Percentiles rank a stretch among this genome's conserved stretches.
Evolutionary conservation across 805 yeast genomes (phyloP).

Genomic region (Wickerhamiella occidentalis): DNA sequence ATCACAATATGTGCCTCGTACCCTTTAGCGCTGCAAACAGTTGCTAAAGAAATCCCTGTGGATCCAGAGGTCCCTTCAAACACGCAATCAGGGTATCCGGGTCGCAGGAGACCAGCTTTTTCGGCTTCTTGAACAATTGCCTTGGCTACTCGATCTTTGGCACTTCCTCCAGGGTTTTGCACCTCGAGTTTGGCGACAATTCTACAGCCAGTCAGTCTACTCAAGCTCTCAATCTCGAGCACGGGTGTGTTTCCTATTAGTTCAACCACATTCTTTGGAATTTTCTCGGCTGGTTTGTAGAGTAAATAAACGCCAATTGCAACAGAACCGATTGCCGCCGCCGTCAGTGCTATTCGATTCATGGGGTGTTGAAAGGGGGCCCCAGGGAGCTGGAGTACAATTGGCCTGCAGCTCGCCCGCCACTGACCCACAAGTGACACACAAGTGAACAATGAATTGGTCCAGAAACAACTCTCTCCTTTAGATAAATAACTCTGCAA

Average conservation of each 20-base stretch:
- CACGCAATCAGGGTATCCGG: slow-evolving; percentile 56
- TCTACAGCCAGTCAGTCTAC: slow-evolving; percentile 62
- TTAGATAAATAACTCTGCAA: too few relatives aligned
- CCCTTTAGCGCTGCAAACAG: slow-evolving; percentile 80
- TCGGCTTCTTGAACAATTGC: slow-evolving; percentile 69
- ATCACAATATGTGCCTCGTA: slow-evolving; percentile 85
- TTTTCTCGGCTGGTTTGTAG: not conserved
- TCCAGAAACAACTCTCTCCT: too few relatives aligned
- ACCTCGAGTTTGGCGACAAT: slow-evolving; percentile 80
- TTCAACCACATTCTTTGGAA: slow-evolving; percentile 38
- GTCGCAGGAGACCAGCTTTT: slow-evolving; percentile 40
- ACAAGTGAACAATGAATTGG: too few relatives aligned
- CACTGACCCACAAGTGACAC: too few relatives aligned
- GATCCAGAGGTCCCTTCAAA: slow-evolving; percentile 97
- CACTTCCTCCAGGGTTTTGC: slow-evolving; percentile 86
- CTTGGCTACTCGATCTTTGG: slow-evolving; percentile 87
- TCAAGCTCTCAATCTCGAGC: slow-evolving; percentile 58
- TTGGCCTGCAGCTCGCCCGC: too few relatives aligned
- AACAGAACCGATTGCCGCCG: not conserved
- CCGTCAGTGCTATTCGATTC: not conserved
- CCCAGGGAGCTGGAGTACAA: too few relatives aligned
- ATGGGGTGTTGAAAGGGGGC: not conserved
- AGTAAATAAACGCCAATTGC: not conserved
- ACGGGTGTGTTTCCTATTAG: slow-evolving; percentile 87
- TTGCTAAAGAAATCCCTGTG: slow-evolving; percentile 88